Percentiles rank a stretch among this genome's conserved stretches.
Evolutionary conservation across 2,329 filamentous ascomycete genomes (phyloP).

Genomic region (Alternaria novae-zelandiae): DNA sequence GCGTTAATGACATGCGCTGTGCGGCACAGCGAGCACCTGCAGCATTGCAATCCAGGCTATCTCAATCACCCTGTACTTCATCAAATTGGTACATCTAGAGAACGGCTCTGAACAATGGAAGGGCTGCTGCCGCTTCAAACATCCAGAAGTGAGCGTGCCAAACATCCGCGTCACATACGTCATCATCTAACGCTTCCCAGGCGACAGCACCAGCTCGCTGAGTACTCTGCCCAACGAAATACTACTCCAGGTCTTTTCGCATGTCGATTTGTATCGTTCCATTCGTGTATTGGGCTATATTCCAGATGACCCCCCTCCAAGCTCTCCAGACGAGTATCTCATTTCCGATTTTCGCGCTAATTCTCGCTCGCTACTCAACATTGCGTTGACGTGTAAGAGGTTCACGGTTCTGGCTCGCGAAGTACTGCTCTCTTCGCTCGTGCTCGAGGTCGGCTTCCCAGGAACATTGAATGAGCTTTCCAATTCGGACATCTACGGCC

Average conservation of each 20-base stretch:
- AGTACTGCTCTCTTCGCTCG: constrained; percentile 3
- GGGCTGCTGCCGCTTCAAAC: not conserved
- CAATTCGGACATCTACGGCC: not conserved
- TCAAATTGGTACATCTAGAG: not conserved
- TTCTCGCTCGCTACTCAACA: constrained; percentile 4
- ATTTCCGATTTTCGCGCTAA: constrained; percentile 8
- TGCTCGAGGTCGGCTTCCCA: not conserved
- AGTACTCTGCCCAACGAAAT: constrained; percentile 17
- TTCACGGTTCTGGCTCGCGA: constrained; percentile 16
- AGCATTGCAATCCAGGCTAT: not conserved
- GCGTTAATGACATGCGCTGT: not conserved
- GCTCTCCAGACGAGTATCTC: constrained; percentile 5
- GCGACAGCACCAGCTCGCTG: not conserved
- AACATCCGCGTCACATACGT: not conserved
- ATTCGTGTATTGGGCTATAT: constrained; percentile 18
- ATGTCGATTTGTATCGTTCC: constrained; percentile 10
- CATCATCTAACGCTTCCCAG: constrained; percentile 2
- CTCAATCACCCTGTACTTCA: not conserved
- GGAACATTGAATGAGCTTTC: not conserved
- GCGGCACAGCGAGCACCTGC: not conserved
- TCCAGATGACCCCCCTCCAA: constrained; percentile 16
- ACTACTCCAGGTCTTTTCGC: constrained; percentile 15
- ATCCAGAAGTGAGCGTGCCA: not conserved
- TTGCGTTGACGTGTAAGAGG: constrained; percentile 19
- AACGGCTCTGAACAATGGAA: not conserved